phyloP scores from a whole-genome alignment of 2,329 filamentous ascomycete species.

The Penicillium palitans region DNA sequence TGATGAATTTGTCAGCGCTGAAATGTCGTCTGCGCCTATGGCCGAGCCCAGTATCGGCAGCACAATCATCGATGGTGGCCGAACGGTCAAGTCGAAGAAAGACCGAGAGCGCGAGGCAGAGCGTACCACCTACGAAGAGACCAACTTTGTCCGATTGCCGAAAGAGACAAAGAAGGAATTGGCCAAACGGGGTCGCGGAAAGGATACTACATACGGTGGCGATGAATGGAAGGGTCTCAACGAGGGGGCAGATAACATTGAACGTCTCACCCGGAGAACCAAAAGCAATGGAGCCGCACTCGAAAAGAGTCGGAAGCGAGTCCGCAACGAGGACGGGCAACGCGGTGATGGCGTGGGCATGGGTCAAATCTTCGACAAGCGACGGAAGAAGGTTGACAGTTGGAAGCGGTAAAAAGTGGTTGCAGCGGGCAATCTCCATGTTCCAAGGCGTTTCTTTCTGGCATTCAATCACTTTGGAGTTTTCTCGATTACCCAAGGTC shows the following conservation, averaged over 20 bases:
- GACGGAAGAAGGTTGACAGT: constrained; percentile 46
- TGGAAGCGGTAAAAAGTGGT: constrained; percentile 39
- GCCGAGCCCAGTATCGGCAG: constrained; percentile 90
- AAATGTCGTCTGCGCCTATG: constrained; percentile 77
- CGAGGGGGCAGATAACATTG: constrained; percentile 82
- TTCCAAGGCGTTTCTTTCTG: constrained; percentile 11
- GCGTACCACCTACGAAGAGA: constrained; percentile 83
- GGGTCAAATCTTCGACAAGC: constrained; percentile 60
- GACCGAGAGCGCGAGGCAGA: constrained; percentile 78
- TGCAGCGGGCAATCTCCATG: neutral
- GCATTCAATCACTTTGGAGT: constrained; percentile 9
- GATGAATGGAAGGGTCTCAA: constrained; percentile 90
- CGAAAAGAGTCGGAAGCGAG: constrained; percentile 85
- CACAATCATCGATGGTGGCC: constrained; percentile 76
- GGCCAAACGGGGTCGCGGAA: constrained; percentile 57
- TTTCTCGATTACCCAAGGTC: constrained; percentile 10
- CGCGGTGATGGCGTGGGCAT: constrained; percentile 64
- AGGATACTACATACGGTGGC: constrained; percentile 70
- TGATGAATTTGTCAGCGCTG: constrained; percentile 85
- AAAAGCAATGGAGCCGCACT: constrained; percentile 57
- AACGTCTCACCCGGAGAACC: constrained; percentile 73
- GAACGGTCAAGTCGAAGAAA: constrained; percentile 72
- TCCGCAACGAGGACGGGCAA: constrained; percentile 68
- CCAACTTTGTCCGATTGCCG: constrained; percentile 84
- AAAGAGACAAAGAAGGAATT: constrained; percentile 84